Conservation (phyloP, 1,284 basidiomycete genomes). For the Ceratobasidium sp. region DNA sequence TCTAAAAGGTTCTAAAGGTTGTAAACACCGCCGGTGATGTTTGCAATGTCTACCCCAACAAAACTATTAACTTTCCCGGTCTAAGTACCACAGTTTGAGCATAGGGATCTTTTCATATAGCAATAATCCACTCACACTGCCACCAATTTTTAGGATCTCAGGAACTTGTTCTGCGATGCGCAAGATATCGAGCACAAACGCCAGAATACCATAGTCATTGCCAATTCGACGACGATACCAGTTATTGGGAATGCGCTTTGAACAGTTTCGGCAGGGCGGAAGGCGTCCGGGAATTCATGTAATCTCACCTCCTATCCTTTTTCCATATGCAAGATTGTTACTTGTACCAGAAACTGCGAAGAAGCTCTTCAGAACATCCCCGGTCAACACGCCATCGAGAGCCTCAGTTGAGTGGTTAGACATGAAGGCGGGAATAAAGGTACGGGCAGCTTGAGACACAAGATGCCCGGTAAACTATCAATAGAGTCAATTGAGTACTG, state of each 20-base stretch:
- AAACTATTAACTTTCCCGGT: constrained; percentile 24
- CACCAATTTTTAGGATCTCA: background rate
- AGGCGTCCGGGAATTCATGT: background rate
- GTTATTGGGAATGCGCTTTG: constrained; percentile 36
- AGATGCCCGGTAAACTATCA: background rate
- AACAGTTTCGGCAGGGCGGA: background rate
- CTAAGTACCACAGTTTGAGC: background rate
- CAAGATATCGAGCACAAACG: background rate
- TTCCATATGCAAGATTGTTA: background rate
- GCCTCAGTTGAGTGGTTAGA: constrained; percentile 18
- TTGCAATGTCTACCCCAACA: background rate
- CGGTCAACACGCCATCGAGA: constrained; percentile 1
- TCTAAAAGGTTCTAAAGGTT: constrained; percentile 4
- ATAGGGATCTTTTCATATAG: no score
- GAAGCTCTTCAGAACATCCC: constrained; percentile 7
- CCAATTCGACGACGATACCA: constrained; percentile 41
- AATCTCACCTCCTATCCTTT: constrained; percentile 16
- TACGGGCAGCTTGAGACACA: background rate
- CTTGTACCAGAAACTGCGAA: constrained; percentile 3
- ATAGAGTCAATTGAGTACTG: background rate
- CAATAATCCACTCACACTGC: background rate
- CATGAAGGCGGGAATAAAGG: constrained; percentile 2
- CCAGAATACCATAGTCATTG: constrained; percentile 38
- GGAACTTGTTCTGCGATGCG: background rate
- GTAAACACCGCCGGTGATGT: constrained; percentile 16